Evolutionary conservation across 768 basidiomycete species (phyloP), one percentile per base, ranked within the genome.

Genomic region (Gymnopilus junonius): DNA sequence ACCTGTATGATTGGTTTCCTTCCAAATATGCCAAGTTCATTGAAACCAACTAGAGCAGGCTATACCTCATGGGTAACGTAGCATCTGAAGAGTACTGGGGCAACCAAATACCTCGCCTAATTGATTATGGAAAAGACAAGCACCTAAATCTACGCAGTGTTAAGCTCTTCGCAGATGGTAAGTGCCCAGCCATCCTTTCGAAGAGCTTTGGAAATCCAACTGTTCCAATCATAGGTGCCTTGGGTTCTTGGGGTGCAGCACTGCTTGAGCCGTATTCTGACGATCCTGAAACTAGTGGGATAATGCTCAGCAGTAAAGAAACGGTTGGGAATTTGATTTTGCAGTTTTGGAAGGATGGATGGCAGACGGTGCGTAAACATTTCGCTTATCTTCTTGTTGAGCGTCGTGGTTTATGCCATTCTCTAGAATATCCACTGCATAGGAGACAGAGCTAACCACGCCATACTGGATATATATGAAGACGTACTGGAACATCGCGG

Each of bases 181-280:
- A 31, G 75, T 58, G 1, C 40, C 54, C 8, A 31, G 23, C 34
- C 55, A 32, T 42, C 8, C 3, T 23, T 59, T 6, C 31, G 0
- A 5, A 4, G 5, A 7, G 23, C 27, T 54, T 14, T 25, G 8
- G 14, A 31, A 59, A 4, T 20, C 56, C 58, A 31, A n/a, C 17
- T 5, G 25, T 37, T 4, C 3, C 29, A 63, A 64, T 37, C 17
- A 5, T 56, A 91, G 90, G 95, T 42, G 96, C 96, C 0, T 83
- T 99, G 4, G 94, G 97, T 0, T 93, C 92, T 1, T 93, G 92
- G 83, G 96, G 97, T 7, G 95, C 97, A 0, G 95, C 97, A 0
- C 81, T 99, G 59, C 76, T 93, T 17, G 83, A 89, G 53, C 93
- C 94, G 17, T 99, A 97, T 72, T 83, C 87, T 0, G 93, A 97